phyloP scores from a whole-genome alignment of 192 early-diverging fungal genomes.

The Linnemannia schmuckeri region DNA sequence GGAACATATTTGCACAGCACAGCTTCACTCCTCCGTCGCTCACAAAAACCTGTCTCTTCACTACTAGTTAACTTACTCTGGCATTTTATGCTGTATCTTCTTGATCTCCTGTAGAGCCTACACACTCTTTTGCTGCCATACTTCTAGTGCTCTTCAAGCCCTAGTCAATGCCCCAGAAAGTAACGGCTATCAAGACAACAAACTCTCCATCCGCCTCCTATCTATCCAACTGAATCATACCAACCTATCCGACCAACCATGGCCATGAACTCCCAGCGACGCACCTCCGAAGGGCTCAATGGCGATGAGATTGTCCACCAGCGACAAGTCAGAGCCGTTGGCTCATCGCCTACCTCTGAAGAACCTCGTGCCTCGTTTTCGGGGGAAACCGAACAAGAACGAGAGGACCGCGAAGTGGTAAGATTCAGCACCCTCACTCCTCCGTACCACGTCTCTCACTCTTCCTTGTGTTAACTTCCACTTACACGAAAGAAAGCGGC shows the following conservation, averaged over 20 bases:
- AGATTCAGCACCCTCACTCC: constrained; percentile 53
- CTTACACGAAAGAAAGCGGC: neutral
- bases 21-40: neutral
- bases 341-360: constrained; percentile 2
- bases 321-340: constrained; percentile 21
- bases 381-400: constrained; percentile 25
- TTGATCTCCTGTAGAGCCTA: neutral
- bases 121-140: neutral
- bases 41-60: neutral
- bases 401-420: constrained; percentile 51
- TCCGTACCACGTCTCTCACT: constrained; percentile 72
- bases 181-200: neutral
- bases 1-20: neutral
- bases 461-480: constrained; percentile 28
- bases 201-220: neutral
- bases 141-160: neutral
- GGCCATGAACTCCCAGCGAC: constrained; percentile 47
- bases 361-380: constrained; percentile 1
- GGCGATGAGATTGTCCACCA: constrained; percentile 40
- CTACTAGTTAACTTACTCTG: neutral
- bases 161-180: constrained; percentile 25
- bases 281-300: constrained; percentile 19
- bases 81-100: neutral
- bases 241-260: constrained; percentile 6
- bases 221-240: neutral